Base-by-base conservation (phyloP, 2,329 filamentous ascomycete species). In the Epichloe sylvatica region DNA sequence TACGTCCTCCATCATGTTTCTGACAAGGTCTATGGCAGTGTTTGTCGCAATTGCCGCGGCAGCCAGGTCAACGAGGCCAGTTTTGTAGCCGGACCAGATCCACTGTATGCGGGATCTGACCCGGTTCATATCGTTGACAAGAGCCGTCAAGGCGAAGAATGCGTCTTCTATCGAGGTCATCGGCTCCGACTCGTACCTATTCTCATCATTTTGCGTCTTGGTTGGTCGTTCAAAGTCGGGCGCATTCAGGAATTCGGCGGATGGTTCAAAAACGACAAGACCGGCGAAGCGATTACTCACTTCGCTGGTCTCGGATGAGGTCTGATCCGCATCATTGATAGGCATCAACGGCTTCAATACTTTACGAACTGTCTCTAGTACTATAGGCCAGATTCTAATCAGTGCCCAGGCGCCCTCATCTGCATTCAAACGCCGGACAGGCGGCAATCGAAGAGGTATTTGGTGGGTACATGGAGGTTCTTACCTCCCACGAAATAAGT, bases 231-330 rank as follows among this genome's bases (percentile, higher is more conserved):
- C 17, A 35, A 17, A 7, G 40, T 64, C 55, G 0, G 64, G 60
- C 8, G 63, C 59, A 13, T 64, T 53, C 4, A 66, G 39, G 52
- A 70, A 71, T 4, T 56, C 57, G 21, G 67, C 56, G 0, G 66
- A 68, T 1, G 67, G 61, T 23, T 71, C 68, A 39, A 69, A 59
- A 12, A 70, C 52, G 1, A 59, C 54, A 9, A 72, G 55, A 3
- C 52, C 45, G 2, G 58, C 59, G 51, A 72, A 71, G 19, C 57
- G 58, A 50, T 67, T 70, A 17, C 50, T 49, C 4, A 59, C 25
- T 11, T 42, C 5, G 37, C 15, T 25, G 4, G 15, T 23, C 13
- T 46, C 19, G 8, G 44, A 37, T 7, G 34, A 4, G 6, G 4
- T 17, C 19, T 37, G 34, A 23, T 37, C 34, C 34, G 34, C 33